phyloP scores from a whole-genome alignment of 2,329 filamentous ascomycete genomes.

The Microsporum ferrugineum region DNA sequence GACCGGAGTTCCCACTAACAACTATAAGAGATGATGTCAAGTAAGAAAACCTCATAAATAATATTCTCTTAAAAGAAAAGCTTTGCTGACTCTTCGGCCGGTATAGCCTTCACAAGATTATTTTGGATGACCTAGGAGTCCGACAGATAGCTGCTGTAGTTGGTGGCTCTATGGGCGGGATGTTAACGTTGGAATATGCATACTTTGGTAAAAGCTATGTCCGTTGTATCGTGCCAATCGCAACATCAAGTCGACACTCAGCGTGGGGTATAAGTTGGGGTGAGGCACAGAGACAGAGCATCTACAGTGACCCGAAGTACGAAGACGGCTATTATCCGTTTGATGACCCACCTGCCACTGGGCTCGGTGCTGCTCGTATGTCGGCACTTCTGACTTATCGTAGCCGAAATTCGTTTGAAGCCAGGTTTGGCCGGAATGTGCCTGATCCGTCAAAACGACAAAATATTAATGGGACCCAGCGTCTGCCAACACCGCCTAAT shows the following conservation, averaged over 20 bases:
- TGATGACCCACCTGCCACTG: constrained; percentile 72
- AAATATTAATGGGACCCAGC: constrained; percentile 60
- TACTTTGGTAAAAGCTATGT: constrained; percentile 61
- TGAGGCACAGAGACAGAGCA: constrained; percentile 51
- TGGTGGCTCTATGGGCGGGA: constrained; percentile 49
- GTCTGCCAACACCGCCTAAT: constrained; percentile 50
- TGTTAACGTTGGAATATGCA: constrained; percentile 47
- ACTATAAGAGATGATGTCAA: constrained; percentile 93
- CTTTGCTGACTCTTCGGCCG: constrained; percentile 9
- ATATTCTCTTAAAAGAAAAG: neutral
- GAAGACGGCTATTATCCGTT: constrained; percentile 92
- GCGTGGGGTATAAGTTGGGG: constrained; percentile 51
- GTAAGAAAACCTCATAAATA: constrained; percentile 41
- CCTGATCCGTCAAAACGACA: constrained; percentile 75
- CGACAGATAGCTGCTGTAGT: constrained; percentile 44
- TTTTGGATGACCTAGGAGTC: constrained; percentile 45
- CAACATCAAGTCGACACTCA: constrained; percentile 45
- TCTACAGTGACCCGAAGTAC: constrained; percentile 97
- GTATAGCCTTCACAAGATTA: constrained; percentile 41
- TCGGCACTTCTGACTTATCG: constrained; percentile 90
- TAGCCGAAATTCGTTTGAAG: constrained; percentile 92
- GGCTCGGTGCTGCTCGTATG: constrained; percentile 91
- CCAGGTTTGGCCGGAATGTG: constrained; percentile 84
- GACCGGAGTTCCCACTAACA: constrained; percentile 90
- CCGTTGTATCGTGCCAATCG: constrained; percentile 43